phyloP scores from a whole-genome alignment of 495 filamentous ascomycete species.

The Opeltia flavorubescens region DNA sequence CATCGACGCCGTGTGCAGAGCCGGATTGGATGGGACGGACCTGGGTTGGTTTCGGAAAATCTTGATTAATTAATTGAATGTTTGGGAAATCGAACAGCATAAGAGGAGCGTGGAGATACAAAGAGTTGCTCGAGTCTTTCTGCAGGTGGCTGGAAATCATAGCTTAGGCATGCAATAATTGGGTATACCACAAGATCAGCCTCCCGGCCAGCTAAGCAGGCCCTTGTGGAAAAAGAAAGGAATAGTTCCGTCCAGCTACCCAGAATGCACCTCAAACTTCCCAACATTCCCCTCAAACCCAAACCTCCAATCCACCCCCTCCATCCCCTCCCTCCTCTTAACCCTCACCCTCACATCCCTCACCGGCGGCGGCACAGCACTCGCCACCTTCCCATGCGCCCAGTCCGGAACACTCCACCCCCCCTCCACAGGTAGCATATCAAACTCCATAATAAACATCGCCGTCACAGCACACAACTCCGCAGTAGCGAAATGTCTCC shows the following conservation, averaged over 20 bases:
- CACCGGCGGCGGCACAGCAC: background rate
- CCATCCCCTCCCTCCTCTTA: background rate
- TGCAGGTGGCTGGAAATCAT: too few relatives aligned
- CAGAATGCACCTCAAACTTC: background rate
- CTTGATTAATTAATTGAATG: too few relatives aligned
- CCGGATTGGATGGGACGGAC: conserved; percentile 57
- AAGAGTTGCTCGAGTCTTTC: too few relatives aligned
- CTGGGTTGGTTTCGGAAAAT: conserved; percentile 23
- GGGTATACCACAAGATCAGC: too few relatives aligned
- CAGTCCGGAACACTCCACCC: conserved; percentile 22
- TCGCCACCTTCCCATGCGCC: background rate
- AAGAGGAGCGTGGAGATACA: too few relatives aligned
- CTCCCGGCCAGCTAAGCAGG: too few relatives aligned
- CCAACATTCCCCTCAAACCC: background rate
- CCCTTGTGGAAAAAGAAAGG: too few relatives aligned
- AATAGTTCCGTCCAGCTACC: too few relatives aligned
- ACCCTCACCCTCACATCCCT: conserved; percentile 1
- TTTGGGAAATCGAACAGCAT: too few relatives aligned
- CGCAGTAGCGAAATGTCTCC: conserved; percentile 38
- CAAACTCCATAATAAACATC: conserved; percentile 32
- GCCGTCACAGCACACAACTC: conserved; percentile 35
- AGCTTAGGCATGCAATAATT: too few relatives aligned
- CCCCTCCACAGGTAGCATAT: conserved; percentile 23
- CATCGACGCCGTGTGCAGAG: conserved; percentile 42
- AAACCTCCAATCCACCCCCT: background rate